A percentile compares a stretch with the other conserved stretches of the same genome.
phyloP scores from a whole-genome alignment of 225 moss, liverwort and hornwort species.

The Marchantia polymorpha region DNA sequence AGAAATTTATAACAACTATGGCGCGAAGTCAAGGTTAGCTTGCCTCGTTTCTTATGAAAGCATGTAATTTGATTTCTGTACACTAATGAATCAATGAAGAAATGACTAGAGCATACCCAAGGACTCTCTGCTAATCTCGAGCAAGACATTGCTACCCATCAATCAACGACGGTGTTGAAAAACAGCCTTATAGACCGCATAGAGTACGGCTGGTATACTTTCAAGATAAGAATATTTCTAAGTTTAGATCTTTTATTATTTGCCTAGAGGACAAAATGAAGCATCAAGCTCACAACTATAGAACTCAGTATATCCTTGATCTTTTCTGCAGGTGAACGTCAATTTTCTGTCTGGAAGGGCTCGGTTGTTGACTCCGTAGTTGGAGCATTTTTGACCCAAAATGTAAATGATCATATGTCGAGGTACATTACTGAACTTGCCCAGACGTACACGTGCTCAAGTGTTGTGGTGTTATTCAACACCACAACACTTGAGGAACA shows the following conservation, averaged over 20 bases:
- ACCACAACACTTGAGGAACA: no score
- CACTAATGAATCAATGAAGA: no score
- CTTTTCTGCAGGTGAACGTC: constrained; percentile 54
- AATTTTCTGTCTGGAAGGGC: constrained; percentile 78
- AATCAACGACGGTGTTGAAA: no score
- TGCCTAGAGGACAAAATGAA: neutral
- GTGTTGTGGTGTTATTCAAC: no score
- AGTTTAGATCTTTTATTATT: neutral
- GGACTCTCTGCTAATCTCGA: no score
- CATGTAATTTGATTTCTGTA: no score
- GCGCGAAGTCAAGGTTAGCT: constrained; percentile 68
- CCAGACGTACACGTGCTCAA: no score
- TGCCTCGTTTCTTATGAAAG: neutral
- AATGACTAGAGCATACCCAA: no score
- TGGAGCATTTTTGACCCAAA: constrained; percentile 88
- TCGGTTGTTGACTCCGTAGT: constrained; percentile 89
- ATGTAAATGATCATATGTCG: constrained; percentile 64
- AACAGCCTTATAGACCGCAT: neutral
- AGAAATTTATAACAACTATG: constrained; percentile 64
- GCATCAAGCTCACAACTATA: no score
- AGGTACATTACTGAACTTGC: constrained; percentile 34
- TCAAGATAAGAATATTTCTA: neutral
- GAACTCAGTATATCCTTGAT: no score
- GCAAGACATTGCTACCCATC: no score
- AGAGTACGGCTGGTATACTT: neutral